Conservation (phyloP, 2,329 filamentous ascomycete species). For the Hypoxylon sp. region DNA sequence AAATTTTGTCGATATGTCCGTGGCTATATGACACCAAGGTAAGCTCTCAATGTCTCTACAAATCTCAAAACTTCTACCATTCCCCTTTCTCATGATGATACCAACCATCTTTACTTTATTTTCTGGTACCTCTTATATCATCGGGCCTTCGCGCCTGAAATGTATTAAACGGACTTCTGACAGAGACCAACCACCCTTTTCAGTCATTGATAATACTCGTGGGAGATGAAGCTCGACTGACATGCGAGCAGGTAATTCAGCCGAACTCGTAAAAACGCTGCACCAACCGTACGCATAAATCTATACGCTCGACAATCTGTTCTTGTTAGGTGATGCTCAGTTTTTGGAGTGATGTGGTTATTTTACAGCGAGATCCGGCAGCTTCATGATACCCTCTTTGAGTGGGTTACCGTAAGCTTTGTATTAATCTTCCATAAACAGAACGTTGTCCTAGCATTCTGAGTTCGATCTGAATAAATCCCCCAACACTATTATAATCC, state of each 20-base stretch:
- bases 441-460: neutral
- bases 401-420: neutral
- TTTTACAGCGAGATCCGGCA: neutral
- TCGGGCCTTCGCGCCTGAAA: conserved; percentile 69
- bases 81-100: conserved; percentile 75
- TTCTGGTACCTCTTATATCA: conserved; percentile 99
- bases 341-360: neutral
- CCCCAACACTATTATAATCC: neutral
- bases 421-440: neutral
- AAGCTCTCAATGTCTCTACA: conserved; percentile 48
- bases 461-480: neutral
- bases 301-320: neutral
- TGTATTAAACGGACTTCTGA: conserved; percentile 94
- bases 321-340: neutral
- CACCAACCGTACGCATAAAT: neutral
- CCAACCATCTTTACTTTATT: conserved; percentile 61
- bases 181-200: conserved; percentile 35
- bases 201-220: conserved; percentile 6
- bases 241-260: conserved; percentile 22
- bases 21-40: conserved; percentile 45
- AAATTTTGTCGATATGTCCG: neutral
- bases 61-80: conserved; percentile 33
- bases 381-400: neutral
- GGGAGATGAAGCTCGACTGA: conserved; percentile 26
- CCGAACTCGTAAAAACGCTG: neutral